Evolutionary conservation across 2,329 filamentous ascomycete species (phyloP).

Genomic region (Fusarium compactum): DNA sequence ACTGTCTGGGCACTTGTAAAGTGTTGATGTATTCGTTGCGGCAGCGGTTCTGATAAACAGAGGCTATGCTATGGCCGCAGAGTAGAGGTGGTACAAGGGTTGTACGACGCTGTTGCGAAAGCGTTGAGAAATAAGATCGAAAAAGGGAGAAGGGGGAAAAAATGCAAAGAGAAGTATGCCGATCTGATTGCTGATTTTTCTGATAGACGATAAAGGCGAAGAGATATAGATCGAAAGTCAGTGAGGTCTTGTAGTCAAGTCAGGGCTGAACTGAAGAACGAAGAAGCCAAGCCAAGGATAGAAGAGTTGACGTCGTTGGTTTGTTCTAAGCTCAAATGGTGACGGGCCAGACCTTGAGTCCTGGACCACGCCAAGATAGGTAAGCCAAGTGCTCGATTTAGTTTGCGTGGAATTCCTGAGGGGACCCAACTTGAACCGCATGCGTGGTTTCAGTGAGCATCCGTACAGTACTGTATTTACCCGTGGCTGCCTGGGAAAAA

Average conservation of each 20-base stretch:
- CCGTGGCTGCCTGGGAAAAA: constrained; percentile 12
- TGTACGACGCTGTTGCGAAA: constrained; percentile 2
- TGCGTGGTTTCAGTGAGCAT: constrained; percentile 16
- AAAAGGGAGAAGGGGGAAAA: neutral
- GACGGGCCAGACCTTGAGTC: constrained; percentile 18
- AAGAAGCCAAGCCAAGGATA: constrained; percentile 35
- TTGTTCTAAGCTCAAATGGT: constrained; percentile 34
- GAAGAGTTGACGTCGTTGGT: constrained; percentile 44
- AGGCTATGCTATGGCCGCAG: constrained; percentile 11
- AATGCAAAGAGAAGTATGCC: neutral
- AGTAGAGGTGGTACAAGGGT: constrained; percentile 7
- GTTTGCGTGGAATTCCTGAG: constrained; percentile 30
- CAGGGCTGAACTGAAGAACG: constrained; percentile 1
- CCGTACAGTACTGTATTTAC: constrained; percentile 9
- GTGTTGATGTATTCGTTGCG: constrained; percentile 29
- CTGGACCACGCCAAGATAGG: constrained; percentile 30
- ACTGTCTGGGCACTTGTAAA: constrained; percentile 13
- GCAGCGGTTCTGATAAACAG: constrained; percentile 13
- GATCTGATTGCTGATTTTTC: neutral
- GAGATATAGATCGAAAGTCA: neutral
- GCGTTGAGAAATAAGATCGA: neutral
- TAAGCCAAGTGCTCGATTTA: constrained; percentile 38
- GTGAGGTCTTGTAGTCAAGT: constrained; percentile 23
- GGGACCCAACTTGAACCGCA: constrained; percentile 23
- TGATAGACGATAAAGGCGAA: constrained; percentile 2